These are phyloP conservation scores for Trichomonascus vanleenenianus DNA, from an alignment of 805 yeast species.

Conservation along the genomic window DNA sequence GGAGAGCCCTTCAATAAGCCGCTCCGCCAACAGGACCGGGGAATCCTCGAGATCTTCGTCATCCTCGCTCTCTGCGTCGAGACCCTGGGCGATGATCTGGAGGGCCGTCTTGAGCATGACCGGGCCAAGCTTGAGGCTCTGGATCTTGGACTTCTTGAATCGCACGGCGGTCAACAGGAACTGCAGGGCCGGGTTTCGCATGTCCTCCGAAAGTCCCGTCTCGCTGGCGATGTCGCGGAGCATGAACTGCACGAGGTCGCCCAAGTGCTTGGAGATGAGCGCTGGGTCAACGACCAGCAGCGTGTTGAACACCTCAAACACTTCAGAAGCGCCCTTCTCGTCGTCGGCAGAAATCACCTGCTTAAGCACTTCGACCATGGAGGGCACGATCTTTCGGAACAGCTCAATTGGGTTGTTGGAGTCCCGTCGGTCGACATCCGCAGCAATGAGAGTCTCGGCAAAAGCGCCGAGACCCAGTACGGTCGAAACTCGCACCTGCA, in stretches of 20 bases:
- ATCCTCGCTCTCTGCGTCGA: slow-evolving; percentile 65
- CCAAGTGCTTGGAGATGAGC: slow-evolving; percentile 67
- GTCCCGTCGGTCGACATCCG: slow-evolving; percentile 44
- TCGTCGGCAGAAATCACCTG: slow-evolving; percentile 67
- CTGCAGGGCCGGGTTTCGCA: slow-evolving; percentile 74
- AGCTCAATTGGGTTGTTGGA: slow-evolving; percentile 39
- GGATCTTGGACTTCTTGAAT: slow-evolving; percentile 72
- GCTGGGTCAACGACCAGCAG: slow-evolving; percentile 69
- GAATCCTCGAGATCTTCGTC: slow-evolving; percentile 89
- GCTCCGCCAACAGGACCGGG: slow-evolving; percentile 69
- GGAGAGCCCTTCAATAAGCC: slow-evolving; percentile 72
- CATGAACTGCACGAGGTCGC: slow-evolving; percentile 63
- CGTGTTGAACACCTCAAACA: slow-evolving; percentile 80
- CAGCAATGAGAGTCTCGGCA: slow-evolving; percentile 43
- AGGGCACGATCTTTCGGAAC: slow-evolving; percentile 65
- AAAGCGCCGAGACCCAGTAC: slow-evolving; percentile 66
- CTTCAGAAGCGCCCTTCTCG: slow-evolving; percentile 57
- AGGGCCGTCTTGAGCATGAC: slow-evolving; percentile 66
- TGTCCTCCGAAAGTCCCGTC: slow-evolving; percentile 62
- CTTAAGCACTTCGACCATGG: slow-evolving; percentile 73
- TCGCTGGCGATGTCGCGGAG: slow-evolving; percentile 61
- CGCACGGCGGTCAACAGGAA: slow-evolving; percentile 73
- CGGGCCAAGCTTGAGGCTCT: slow-evolving; percentile 77
- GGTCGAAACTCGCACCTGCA: slow-evolving; percentile 73
- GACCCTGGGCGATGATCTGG: slow-evolving; percentile 66